Conservation (phyloP, 768 basidiomycete species). For the Pisolithus sp. region DNA sequence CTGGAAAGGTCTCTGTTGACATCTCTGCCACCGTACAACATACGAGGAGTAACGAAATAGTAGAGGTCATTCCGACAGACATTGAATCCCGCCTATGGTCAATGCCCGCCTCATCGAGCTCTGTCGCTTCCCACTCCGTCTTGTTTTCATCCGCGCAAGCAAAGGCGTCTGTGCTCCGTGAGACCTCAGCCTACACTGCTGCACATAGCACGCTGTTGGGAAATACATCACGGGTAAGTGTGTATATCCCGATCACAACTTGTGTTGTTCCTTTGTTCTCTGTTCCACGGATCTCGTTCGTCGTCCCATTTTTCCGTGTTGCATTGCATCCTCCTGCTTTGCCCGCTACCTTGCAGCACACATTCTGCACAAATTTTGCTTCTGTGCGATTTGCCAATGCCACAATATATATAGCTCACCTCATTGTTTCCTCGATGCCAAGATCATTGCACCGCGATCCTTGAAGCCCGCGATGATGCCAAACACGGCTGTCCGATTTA, state of each 20-base stretch:
- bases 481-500: constrained; percentile 32
- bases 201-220: neutral
- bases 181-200: neutral
- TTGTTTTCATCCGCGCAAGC: neutral
- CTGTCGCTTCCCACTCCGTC: neutral
- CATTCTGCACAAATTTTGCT: neutral
- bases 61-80: neutral
- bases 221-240: neutral
- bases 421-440: neutral
- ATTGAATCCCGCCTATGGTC: neutral
- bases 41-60: neutral
- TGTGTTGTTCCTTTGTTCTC: neutral
- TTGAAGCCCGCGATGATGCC: neutral
- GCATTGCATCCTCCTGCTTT: neutral
- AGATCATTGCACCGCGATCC: neutral
- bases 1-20: neutral
- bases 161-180: neutral
- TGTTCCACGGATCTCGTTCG: neutral
- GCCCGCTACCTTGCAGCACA: neutral
- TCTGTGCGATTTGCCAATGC: neutral
- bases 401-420: neutral
- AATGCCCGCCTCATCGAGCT: neutral
- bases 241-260: neutral
- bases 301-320: neutral
- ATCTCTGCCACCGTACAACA: neutral